These are phyloP conservation scores for Amborella trichopoda DNA, from an alignment of 164 flowering plant genomes.

Conservation along the genomic window DNA sequence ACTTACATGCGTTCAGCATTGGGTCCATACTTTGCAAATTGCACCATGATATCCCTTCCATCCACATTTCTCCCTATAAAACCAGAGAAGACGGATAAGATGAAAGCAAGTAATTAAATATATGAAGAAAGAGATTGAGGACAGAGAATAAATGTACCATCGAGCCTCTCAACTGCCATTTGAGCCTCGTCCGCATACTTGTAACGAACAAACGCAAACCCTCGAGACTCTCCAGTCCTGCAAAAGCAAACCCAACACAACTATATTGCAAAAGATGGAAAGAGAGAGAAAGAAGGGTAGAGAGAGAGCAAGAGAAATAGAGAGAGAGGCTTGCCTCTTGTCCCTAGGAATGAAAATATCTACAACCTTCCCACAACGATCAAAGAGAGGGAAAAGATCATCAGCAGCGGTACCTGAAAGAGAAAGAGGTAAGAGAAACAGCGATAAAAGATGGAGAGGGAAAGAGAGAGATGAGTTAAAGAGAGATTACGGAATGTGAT, in stretches of 20 bases:
- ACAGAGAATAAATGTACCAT: conserved; percentile 22
- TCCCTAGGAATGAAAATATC: conserved; percentile 93
- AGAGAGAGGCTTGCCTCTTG: conserved; percentile 22
- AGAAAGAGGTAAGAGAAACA: background rate
- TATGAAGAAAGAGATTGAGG: background rate
- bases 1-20: conserved; percentile 65
- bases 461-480: conserved; percentile 3
- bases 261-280: background rate
- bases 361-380: conserved; percentile 89
- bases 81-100: background rate
- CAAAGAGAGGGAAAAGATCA: conserved; percentile 85
- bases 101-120: background rate
- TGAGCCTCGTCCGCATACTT: conserved; percentile 68
- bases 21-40: conserved; percentile 71
- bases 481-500: conserved; percentile 71
- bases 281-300: background rate
- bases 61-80: conserved; percentile 48
- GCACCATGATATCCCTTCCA: conserved; percentile 72
- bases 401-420: conserved; percentile 95
- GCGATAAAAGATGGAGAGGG: background rate
- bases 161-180: conserved; percentile 71
- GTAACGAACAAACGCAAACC: conserved; percentile 69
- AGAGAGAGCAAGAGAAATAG: background rate
- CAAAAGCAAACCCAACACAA: background rate
- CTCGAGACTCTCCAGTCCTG: conserved; percentile 77